phyloP scores from a whole-genome alignment of 331 rosid genomes.

The Rosa hybrid region DNA sequence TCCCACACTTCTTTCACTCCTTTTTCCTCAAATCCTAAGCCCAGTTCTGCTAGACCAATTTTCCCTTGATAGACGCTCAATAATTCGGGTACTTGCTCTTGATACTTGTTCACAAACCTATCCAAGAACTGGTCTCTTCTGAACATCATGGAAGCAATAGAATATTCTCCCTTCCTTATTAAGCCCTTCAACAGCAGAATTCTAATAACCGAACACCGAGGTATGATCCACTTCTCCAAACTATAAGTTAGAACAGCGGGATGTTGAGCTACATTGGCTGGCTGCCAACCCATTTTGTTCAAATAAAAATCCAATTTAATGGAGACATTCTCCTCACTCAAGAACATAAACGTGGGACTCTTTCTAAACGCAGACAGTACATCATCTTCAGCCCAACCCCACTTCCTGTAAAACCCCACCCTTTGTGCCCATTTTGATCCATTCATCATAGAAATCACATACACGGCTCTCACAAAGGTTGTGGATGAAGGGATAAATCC shows the following conservation, averaged over 20 bases:
- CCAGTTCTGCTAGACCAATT: not conserved
- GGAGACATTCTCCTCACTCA: constrained; percentile 14
- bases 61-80: not conserved
- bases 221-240: constrained; percentile 16
- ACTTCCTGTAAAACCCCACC: not conserved
- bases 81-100: constrained; percentile 7
- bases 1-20: not conserved
- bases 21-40: constrained; percentile 2
- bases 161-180: not conserved
- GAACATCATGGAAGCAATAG: rapidly evolving
- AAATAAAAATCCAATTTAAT: constrained; percentile 19
- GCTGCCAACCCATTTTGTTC: constrained; percentile 19
- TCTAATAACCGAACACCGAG: constrained; percentile 15
- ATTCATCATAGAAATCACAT: constrained; percentile 3
- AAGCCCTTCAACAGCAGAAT: not conserved
- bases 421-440: constrained; percentile 23
- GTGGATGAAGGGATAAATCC: constrained; percentile 11
- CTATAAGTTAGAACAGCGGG: constrained; percentile 4
- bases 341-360: constrained; percentile 17
- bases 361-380: constrained; percentile 19
- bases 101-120: constrained; percentile 18
- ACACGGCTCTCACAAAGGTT: constrained; percentile 12
- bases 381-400: constrained; percentile 28
- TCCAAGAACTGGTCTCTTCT: constrained; percentile 7
- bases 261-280: constrained; percentile 12